Percentiles rank a stretch among this genome's conserved stretches.
Conservation (phyloP, 2,329 filamentous ascomycete genomes). For the Paracoccidioides brasiliensis region DNA sequence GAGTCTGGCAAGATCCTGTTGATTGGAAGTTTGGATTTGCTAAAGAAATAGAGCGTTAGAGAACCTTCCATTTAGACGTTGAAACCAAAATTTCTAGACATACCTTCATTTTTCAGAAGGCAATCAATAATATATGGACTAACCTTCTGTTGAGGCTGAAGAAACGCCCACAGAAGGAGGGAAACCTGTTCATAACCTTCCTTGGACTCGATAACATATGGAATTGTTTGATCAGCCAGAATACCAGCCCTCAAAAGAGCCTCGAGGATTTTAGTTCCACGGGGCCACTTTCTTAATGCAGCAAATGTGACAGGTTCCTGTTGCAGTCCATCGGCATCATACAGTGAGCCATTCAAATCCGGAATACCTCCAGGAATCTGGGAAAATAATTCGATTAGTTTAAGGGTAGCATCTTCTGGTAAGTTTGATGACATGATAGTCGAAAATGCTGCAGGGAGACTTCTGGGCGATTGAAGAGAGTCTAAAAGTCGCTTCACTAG, state of each 20-base stretch:
- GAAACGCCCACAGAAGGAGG: slow-evolving; percentile 47
- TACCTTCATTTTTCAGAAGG: slow-evolving; percentile 38
- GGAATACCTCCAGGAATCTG: slow-evolving; percentile 3
- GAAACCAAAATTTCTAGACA: slow-evolving; percentile 2
- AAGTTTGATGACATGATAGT: slow-evolving; percentile 42
- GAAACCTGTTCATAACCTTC: slow-evolving; percentile 44
- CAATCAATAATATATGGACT: slow-evolving; percentile 46
- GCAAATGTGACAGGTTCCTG: slow-evolving; percentile 40
- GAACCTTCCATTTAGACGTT: slow-evolving; percentile 2
- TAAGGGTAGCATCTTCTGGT: slow-evolving; percentile 38
- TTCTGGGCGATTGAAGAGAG: slow-evolving; percentile 20
- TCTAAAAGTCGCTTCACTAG: slow-evolving; percentile 10
- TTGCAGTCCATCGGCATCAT: slow-evolving; percentile 35
- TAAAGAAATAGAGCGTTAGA: slow-evolving; percentile 8
- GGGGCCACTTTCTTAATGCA: slow-evolving; percentile 43
- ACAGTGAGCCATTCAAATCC: slow-evolving; percentile 20
- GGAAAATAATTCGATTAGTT: slow-evolving; percentile 40
- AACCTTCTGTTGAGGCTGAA: slow-evolving; percentile 50
- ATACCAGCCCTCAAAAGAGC: slow-evolving; percentile 45
- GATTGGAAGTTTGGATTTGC: slow-evolving; percentile 48
- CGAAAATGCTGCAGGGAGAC: slow-evolving; percentile 43
- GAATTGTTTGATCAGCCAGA: slow-evolving; percentile 44
- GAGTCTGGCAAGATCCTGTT: slow-evolving; percentile 40
- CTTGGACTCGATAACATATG: slow-evolving; percentile 33
- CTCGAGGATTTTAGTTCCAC: slow-evolving; percentile 40